Evolutionary conservation across 495 filamentous ascomycete genomes (phyloP).

Genomic region (Penicillium odoratum): DNA sequence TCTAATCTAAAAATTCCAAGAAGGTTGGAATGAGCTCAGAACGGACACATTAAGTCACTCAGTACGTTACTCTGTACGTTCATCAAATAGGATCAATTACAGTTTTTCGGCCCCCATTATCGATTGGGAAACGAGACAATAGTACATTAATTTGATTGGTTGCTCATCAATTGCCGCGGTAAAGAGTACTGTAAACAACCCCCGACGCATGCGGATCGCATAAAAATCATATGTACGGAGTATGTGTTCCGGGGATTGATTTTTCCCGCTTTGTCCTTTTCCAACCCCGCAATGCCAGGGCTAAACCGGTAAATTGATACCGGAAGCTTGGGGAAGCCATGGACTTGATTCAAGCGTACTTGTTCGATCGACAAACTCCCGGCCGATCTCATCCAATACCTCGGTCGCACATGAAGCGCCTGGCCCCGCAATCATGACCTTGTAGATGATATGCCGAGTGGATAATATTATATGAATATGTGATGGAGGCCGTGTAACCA

Average conservation of each 20-base stretch:
- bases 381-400: conserved; percentile 19
- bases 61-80: no score
- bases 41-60: no score
- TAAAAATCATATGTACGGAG: conserved; percentile 1
- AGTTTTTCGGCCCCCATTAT: not conserved
- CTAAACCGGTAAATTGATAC: not conserved
- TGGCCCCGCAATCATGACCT: conserved; percentile 14
- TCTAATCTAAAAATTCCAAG: not conserved
- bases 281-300: conserved; percentile 17
- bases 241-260: not conserved
- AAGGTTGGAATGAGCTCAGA: conserved; percentile 1
- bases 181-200: not conserved
- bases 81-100: not conserved
- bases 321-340: conserved; percentile 2
- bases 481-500: conserved; percentile 5
- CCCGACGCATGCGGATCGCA: conserved; percentile 11
- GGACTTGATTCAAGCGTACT: conserved; percentile 8
- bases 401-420: conserved; percentile 29
- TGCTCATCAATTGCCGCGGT: conserved; percentile 15
- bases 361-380: conserved; percentile 23
- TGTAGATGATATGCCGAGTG: conserved; percentile 7
- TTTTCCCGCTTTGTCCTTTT: conserved; percentile 22
- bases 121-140: conserved; percentile 5
- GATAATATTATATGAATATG: conserved; percentile 1
- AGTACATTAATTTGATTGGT: conserved; percentile 5